These are phyloP conservation scores for Linum lewisii DNA, from an alignment of 345 rosid genomes.

Conservation along the genomic window DNA sequence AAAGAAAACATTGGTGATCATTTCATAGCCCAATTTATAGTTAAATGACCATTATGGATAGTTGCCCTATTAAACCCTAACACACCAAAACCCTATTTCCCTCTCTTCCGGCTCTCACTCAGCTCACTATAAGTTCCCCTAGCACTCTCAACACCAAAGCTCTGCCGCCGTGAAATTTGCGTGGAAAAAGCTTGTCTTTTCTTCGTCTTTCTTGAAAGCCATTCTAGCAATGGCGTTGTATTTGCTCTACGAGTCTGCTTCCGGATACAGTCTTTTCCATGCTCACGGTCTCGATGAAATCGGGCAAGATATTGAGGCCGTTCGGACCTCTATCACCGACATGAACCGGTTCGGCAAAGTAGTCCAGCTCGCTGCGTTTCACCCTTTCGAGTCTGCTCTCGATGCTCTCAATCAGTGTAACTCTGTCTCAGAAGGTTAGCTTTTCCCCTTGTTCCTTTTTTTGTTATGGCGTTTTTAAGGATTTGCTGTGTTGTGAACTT, in stretches of 20 bases:
- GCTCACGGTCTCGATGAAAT: slow-evolving; percentile 71
- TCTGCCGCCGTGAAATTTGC: too few relatives aligned
- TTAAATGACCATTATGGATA: too few relatives aligned
- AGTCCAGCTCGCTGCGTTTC: slow-evolving; percentile 61
- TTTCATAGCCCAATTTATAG: too few relatives aligned
- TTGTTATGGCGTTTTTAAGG: not conserved
- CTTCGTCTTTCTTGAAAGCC: too few relatives aligned
- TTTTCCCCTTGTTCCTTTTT: not conserved
- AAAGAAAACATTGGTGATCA: too few relatives aligned
- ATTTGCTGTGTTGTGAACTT: not conserved
- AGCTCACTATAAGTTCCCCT: too few relatives aligned
- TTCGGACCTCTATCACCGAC: slow-evolving; percentile 58
- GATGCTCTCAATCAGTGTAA: slow-evolving; percentile 75
- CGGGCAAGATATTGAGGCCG: slow-evolving; percentile 77
- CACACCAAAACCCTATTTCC: too few relatives aligned
- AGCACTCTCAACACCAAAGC: too few relatives aligned
- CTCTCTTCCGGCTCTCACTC: too few relatives aligned
- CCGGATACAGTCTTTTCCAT: slow-evolving; percentile 48
- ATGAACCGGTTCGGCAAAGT: slow-evolving; percentile 71
- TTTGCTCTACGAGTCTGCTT: slow-evolving; percentile 58
- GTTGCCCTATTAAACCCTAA: too few relatives aligned
- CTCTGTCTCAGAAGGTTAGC: slow-evolving; percentile 72
- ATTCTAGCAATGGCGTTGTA: slow-evolving; percentile 36
- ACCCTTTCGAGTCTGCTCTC: slow-evolving; percentile 51
- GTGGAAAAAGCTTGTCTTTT: too few relatives aligned